Percentiles rank a stretch among this genome's conserved stretches.
Conservation (phyloP, 106 monocot species). For the Vanilla planifolia region DNA sequence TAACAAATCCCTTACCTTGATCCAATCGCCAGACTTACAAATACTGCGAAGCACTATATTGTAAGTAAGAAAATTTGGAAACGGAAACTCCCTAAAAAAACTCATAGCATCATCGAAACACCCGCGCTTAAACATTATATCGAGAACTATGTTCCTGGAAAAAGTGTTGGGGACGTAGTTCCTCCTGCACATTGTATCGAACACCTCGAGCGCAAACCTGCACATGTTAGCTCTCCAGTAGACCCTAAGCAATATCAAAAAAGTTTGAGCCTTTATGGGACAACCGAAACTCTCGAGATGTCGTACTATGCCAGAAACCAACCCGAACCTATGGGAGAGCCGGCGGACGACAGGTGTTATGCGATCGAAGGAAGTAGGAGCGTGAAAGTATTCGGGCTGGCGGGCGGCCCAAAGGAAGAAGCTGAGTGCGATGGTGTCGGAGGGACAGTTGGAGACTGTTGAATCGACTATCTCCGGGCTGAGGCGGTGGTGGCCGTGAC, state of each 20-base stretch:
- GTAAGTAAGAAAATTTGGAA: conserved; percentile 40
- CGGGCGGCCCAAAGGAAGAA: conserved; percentile 67
- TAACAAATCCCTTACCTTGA: conserved; percentile 19
- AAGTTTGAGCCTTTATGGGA: conserved; percentile 37
- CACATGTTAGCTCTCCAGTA: conserved; percentile 43
- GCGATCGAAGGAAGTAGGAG: conserved; percentile 23
- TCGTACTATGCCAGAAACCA: conserved; percentile 17
- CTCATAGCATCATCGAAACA: conserved; percentile 19
- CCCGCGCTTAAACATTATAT: conserved; percentile 41
- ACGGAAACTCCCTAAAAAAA: conserved; percentile 13
- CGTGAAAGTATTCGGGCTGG: conserved; percentile 45
- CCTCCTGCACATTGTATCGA: conserved; percentile 39
- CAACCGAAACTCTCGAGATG: conserved; percentile 34
- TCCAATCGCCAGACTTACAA: conserved; percentile 32
- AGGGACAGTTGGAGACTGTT: conserved; percentile 33
- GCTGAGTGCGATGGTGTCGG: conserved; percentile 40
- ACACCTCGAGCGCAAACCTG: conserved; percentile 25
- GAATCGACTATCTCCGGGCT: conserved; percentile 25
- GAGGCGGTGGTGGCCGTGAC: conserved; percentile 13
- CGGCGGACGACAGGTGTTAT: conserved; percentile 35
- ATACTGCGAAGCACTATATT: conserved; percentile 35
- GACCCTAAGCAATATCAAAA: conserved; percentile 41
- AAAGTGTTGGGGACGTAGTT: conserved; percentile 38
- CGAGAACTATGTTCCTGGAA: conserved; percentile 46
- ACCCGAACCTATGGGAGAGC: conserved; percentile 26